Conservation (phyloP, 2,329 filamentous ascomycete genomes). For the Xylaria sp. region DNA sequence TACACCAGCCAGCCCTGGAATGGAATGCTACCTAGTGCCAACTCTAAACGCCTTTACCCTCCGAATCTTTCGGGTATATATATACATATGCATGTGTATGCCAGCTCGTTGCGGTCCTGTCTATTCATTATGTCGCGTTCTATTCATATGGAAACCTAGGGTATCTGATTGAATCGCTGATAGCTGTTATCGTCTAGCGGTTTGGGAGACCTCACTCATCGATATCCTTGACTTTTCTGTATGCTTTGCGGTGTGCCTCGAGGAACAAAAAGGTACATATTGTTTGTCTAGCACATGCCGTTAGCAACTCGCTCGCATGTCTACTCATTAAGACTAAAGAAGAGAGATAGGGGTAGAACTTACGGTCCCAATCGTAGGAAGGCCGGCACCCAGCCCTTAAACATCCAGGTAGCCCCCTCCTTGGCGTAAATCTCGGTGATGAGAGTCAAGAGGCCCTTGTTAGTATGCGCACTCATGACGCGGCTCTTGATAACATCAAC, state of each 20-base stretch:
- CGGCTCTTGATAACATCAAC: conserved; percentile 91
- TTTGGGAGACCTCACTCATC: conserved; percentile 44
- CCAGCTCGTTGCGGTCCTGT: conserved; percentile 14
- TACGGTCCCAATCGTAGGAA: conserved; percentile 73
- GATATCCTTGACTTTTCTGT: conserved; percentile 64
- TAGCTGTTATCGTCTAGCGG: not conserved
- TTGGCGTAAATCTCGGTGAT: conserved; percentile 73
- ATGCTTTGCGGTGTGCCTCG: conserved; percentile 85
- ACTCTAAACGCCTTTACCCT: conserved; percentile 30
- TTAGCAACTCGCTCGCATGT: not conserved
- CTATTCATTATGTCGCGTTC: conserved; percentile 31
- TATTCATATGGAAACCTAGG: conserved; percentile 22
- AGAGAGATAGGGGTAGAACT: conserved; percentile 48
- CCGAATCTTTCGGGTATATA: conserved; percentile 16
- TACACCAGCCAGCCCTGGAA: not conserved
- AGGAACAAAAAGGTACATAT: conserved; percentile 88
- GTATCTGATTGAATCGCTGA: not conserved
- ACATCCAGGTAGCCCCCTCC: conserved; percentile 84
- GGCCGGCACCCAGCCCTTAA: conserved; percentile 88
- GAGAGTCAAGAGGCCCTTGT: conserved; percentile 66
- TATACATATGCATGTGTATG: conserved; percentile 19
- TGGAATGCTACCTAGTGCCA: conserved; percentile 3
- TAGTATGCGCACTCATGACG: conserved; percentile 75
- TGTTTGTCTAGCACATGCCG: conserved; percentile 68
- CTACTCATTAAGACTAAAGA: not conserved